Base-by-base conservation (phyloP, 805 yeast species). In the Nakazawaea populi region DNA sequence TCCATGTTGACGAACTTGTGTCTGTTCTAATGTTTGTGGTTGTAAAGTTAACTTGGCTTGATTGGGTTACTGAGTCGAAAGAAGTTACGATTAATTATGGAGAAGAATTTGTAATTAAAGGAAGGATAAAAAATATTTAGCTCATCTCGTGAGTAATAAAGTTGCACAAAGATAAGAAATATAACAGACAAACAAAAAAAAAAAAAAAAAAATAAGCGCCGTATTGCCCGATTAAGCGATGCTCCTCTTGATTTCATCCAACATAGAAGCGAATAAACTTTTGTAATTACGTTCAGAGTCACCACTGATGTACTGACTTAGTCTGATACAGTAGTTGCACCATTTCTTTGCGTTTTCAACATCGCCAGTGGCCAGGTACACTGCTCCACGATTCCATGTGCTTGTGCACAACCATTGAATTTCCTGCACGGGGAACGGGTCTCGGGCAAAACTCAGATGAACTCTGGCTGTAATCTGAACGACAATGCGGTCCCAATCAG, bases 301-400 rank as follows among this genome's bases (percentile, higher is more conserved):
- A 7, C 43, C 48, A 38, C 47, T 45, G 2, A 41, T 31, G 12
- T 53, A 40, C 4, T 27, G 30, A 24, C 54, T 48, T 10, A 56
- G 24, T 24, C 48, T 48, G 24, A 56, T 39, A 6, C 55, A 54
- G 6, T 48, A 32, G 30, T 51, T 34, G 38, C 54, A 54, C 55
- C 54, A 54, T 29, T 47, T 43, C 12, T 46, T 49, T 2, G 46
- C 47, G 6, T 27, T 30, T 18, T 38, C 41, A 6, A 12, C 57
- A 2, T 63, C 56, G 3, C 57, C 63, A 6, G 53, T 53, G 36
- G 60, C 59, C 29, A 66, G 53, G 4, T 48, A 37, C 18, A 58
- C 61, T 4, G 72, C 66, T 1, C 75, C 75, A 41, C 56, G 55
- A 44, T 73, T 72, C 76, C 76, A 73, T 42, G 68, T 59, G 1